Evolutionary conservation across 208 protist species (phyloP).

Genomic region (Leishmania arabica): DNA sequence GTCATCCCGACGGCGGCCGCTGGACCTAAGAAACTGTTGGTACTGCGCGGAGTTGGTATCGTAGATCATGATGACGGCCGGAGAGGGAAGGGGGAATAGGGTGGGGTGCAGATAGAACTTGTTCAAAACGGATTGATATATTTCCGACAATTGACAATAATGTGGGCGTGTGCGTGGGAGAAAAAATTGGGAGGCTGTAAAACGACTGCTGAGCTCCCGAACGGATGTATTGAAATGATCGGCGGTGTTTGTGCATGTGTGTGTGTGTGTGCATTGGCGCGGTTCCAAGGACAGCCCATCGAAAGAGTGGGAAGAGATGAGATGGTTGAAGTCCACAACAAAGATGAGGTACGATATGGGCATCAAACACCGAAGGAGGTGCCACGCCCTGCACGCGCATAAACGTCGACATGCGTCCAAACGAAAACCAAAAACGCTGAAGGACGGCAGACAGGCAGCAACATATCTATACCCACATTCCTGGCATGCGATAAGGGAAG

Average conservation of each 20-base stretch:
- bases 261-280: not conserved
- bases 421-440: not conserved
- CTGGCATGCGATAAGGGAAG: not conserved
- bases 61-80: constrained; percentile 86
- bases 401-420: not conserved
- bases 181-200: not conserved
- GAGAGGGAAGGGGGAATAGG: not conserved
- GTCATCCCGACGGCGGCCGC: constrained; percentile 90
- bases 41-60: constrained; percentile 90
- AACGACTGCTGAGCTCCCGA: not conserved
- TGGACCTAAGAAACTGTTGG: constrained; percentile 94
- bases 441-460: not conserved
- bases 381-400: not conserved
- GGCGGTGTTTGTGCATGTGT: not conserved
- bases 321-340: not conserved
- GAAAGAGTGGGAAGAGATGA: not conserved
- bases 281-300: not conserved
- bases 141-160: not conserved
- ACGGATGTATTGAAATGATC: not conserved
- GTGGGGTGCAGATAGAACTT: not conserved
- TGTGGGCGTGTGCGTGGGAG: not conserved
- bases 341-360: not conserved
- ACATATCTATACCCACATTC: not conserved
- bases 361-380: not conserved
- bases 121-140: not conserved